Evolutionary conservation across 306 rosid species (phyloP).

Genomic region (Ormosia emarginata): DNA sequence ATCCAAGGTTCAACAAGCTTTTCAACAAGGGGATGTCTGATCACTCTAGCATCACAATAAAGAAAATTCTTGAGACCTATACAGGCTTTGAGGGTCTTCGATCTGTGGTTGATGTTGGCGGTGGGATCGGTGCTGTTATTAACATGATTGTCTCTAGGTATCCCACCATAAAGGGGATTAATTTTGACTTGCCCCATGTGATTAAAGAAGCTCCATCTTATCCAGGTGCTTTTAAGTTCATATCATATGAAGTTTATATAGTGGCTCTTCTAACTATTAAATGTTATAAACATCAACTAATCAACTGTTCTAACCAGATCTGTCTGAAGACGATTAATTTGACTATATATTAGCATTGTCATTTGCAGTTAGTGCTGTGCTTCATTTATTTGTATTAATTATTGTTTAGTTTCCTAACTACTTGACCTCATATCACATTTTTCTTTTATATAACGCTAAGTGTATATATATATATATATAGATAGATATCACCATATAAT

Average conservation of each 20-base stretch:
- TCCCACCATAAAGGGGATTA: constrained; percentile 60
- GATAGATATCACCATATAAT: too few species aligned
- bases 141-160: constrained; percentile 68
- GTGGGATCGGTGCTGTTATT: constrained; percentile 63
- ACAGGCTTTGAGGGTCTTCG: constrained; percentile 43
- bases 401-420: too few species aligned
- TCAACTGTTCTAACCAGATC: too few species aligned
- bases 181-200: constrained; percentile 81
- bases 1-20: constrained; percentile 19
- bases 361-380: too few species aligned
- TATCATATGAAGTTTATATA: neutral
- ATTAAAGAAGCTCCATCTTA: constrained; percentile 60
- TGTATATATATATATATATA: too few species aligned
- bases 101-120: constrained; percentile 77
- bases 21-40: constrained; percentile 23
- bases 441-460: too few species aligned
- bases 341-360: too few species aligned
- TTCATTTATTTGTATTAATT: too few species aligned
- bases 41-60: neutral
- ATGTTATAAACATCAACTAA: too few species aligned
- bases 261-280: neutral
- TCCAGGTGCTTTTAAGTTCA: constrained; percentile 36
- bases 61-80: neutral
- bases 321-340: too few species aligned
- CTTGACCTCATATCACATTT: too few species aligned